Base-by-base conservation (phyloP, 2,329 filamentous ascomycete genomes). In the Periconia sp. region DNA sequence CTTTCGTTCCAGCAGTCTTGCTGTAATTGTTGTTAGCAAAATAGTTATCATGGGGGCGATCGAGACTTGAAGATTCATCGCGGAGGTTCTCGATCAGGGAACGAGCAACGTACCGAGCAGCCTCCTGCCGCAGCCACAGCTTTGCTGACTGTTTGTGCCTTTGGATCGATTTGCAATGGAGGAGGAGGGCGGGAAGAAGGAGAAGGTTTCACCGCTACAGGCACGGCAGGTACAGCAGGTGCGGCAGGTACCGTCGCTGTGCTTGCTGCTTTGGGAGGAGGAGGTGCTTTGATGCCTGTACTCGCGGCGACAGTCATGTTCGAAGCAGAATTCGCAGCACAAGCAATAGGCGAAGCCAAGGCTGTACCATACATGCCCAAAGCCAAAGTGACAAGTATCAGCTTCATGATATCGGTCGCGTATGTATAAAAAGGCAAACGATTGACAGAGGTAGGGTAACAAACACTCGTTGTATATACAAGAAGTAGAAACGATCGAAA, bases 1-100 rank as follows among this genome's bases (percentile, higher is more conserved):
- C 62, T 62, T 53, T 70, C 63, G 41, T 72, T 70, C 69, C 69
- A 73, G 53, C 70, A 73, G 31, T 68, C 60, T 49, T 56, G 57
- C 70, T 72, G 37, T 50, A 2, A 6, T 10, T 9, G 5, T 8
- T 11, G 48, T 54, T 18, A 54, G 52, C 18, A 27, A 47, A n/a
- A 14, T 3, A 37, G 6, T 31, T 17, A 13, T 30, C 11, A 33
- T 23, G 47, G 11, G 43, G 7, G 9, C n/a, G 14, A 47, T 20
- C n/a, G 13, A 37, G 33, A 37, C 5, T n/a, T n/a, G 15, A n/a
- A n/a, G 10, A 3, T 14, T n/a, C 33, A 11, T 37, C 15, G n/a
- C 33, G 5, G 13, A n/a, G 33, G 3, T 37, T 37, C 3, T n/a
- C 47, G 11, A 40, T 40, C 18, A n/a, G 14, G 5, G n/a, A 41